Base-by-base conservation (phyloP, 805 yeast species). In the Kluyveromyces nonfermentans region DNA sequence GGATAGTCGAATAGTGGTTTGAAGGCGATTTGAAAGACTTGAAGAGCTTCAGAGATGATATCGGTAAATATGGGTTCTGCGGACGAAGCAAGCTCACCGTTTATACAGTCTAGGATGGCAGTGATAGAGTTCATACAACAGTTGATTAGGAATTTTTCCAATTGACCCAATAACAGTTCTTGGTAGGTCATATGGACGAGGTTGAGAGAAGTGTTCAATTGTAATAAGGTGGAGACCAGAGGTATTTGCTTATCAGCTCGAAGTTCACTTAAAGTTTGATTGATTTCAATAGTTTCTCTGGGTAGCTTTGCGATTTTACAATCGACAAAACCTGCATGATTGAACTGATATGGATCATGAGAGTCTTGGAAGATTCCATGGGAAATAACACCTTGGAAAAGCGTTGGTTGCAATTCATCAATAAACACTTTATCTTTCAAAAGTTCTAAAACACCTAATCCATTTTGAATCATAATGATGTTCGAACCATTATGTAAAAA, bases 61-160 rank as follows among this genome's bases (percentile, higher is more conserved):
- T 60, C 59, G 9, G 46, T 45, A 44, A 68, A 69, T 2, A 67
- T 40, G 1, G 49, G 51, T 18, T 50, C 50, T 45, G 82, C 63
- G 7, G 74, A 70, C 1, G 61, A 65, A 49, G 76, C 85, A 2
- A 90, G 64, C 41, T 82, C 85, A 30, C 94, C 95, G 56, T 93
- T 93, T 33, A 71, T 57, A 56, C 93, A 83, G 59, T 85, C 83
- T 20, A 85, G 63, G 18, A 87, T 66, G 0, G 96, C 82, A 0
- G 96, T 84, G 22, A 83, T 66, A 0, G 96, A 84, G 56, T 93
- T 90, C 50, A 90, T 80, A 55, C 93, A 85, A 1, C 85, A 74
- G 57, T 93, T 93, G 17, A 84, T 80, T 37, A 83, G 69, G 45
- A 90, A 73, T 60, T 90, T 93, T 52, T 80, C 82, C 51, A 80